Percentiles rank a stretch among this genome's conserved stretches.
phyloP scores from a whole-genome alignment of 352 stramenopile species.

The Peronospora destructor region DNA sequence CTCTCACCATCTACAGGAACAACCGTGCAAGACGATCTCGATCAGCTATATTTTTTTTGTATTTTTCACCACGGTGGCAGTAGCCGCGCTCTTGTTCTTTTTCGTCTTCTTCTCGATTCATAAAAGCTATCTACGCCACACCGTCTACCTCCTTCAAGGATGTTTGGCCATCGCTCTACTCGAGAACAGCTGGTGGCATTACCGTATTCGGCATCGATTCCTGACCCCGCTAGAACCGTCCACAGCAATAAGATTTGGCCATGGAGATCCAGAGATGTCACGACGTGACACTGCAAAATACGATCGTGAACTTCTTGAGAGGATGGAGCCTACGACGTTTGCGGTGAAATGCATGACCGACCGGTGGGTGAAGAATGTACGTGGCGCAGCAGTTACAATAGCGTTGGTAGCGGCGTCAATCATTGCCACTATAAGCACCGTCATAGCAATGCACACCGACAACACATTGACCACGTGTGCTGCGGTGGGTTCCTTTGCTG shows the following conservation, averaged over 20 bases:
- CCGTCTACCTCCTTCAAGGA: constrained; percentile 32
- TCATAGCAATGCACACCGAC: constrained; percentile 22
- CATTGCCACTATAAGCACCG: constrained; percentile 8
- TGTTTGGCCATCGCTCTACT: constrained; percentile 38
- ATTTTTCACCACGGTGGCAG: constrained; percentile 10
- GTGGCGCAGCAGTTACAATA: constrained; percentile 4
- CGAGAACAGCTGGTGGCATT: constrained; percentile 58
- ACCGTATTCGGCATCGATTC: constrained; percentile 52
- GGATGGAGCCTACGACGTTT: constrained; percentile 24
- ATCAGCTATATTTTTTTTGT: constrained; percentile 15
- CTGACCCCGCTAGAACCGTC: constrained; percentile 30
- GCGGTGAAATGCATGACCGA: constrained; percentile 28
- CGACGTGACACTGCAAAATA: constrained; percentile 14
- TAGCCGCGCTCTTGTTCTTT: constrained; percentile 18
- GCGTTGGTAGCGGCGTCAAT: constrained; percentile 14
- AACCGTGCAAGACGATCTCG: constrained; percentile 16
- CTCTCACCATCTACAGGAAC: constrained; percentile 4
- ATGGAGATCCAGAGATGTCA: constrained; percentile 12
- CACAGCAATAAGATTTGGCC: constrained; percentile 9
- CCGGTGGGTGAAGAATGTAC: constrained; percentile 18
- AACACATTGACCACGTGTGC: constrained; percentile 25
- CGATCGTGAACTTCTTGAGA: constrained; percentile 15
- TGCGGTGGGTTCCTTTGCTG: constrained; percentile 22
- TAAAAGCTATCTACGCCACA: constrained; percentile 22
- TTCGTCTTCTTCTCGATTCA: constrained; percentile 40